Evolutionary conservation across 2,329 filamentous ascomycete genomes (phyloP), one percentile per base, ranked within the genome.

Genomic region (Fusarium sp.): DNA sequence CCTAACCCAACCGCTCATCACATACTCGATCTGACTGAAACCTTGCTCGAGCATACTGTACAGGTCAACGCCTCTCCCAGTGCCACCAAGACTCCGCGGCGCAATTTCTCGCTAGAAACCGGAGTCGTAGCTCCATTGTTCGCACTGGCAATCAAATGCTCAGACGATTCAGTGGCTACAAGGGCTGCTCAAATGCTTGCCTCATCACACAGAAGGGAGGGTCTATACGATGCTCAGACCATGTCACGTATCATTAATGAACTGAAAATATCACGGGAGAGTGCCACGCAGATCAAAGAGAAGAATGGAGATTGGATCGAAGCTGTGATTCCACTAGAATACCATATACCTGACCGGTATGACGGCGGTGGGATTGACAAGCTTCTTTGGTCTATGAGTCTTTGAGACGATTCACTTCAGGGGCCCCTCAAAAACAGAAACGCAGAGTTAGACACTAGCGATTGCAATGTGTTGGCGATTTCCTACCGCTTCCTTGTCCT

Each of bases 81-180:
- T 27, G 61, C 65, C n/a, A 68, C 71, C 1, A 54, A 45, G 15
- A 54, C 58, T 16, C 57, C 62, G 4, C 62, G 65, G 10, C 71
- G 71, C 3, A 74, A 72, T 19, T 66, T 74, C 7, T 72, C 72
- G 0, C 54, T 73, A 10, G 71, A 74, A 35, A 74, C 69, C 2
- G 72, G 72, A 25, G 52, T 74, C 15, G 42, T 74, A 15, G 68
- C 64, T 21, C 72, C 72, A 4, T 25, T 74, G 11, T 69, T 73
- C 9, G 64, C 45, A 25, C 33, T 74, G 46, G 72, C 71, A 15
- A 29, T 74, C 9, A 74, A 74, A 27, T 74, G 68, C 19, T 70
- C 72, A 4, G 72, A 73, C n/a, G 56, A 63, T 8, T 60, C 56
- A 0, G 45, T 72, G 10, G 37, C 41, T 7, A 48, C 31, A 19